Base-by-base conservation (phyloP, 768 basidiomycete genomes). In the Suillus discolor region DNA sequence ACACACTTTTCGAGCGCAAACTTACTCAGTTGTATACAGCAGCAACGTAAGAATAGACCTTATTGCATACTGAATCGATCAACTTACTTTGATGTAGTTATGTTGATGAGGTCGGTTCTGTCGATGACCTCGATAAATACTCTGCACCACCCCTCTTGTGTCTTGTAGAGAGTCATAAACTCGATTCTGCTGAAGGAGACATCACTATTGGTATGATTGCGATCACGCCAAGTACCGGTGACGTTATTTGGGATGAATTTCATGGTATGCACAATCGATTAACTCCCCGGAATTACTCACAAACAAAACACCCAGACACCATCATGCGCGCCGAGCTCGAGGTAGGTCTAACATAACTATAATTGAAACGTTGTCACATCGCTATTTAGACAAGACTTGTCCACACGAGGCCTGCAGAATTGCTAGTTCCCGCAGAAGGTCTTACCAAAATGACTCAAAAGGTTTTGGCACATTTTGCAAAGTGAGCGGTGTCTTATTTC, bases 171-270 rank as follows among this genome's bases (percentile, higher is more conserved):
- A 57, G 64, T 44, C 59, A 66, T 2, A 38, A 68, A 70, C 34
- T 75, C 2, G 61, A 61, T 34, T 36, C 60, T 38, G 61, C 57
- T 18, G 72, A 68, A 31, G 75, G 71, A 6, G 70, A 82, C 61
- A 83, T 87, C 5, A 78, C 71, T 1, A 83, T 98, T 47, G 89
- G 89, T 9, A 81, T 98, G 77, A 83, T 98, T 41, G 85, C 87
- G 18, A 88, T 97, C 18, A 87, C 88, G 64, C 93, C 96, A 1
- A 89, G 89, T 57, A 97, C 95, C 0, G 97, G 97, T 1, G 96
- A 97, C 69, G 91, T 99, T 3, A 79, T 94, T 3, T 99, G 94
- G 88, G 97, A 99, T 71, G 87, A 93, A 63, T 97, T 96, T 72
- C 83, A 91, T 62, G 95, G 93, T 90, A 71, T 62, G 72, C 61